phyloP scores from a whole-genome alignment of 257 asterid species.

The Dorcoceras hygrometricum region DNA sequence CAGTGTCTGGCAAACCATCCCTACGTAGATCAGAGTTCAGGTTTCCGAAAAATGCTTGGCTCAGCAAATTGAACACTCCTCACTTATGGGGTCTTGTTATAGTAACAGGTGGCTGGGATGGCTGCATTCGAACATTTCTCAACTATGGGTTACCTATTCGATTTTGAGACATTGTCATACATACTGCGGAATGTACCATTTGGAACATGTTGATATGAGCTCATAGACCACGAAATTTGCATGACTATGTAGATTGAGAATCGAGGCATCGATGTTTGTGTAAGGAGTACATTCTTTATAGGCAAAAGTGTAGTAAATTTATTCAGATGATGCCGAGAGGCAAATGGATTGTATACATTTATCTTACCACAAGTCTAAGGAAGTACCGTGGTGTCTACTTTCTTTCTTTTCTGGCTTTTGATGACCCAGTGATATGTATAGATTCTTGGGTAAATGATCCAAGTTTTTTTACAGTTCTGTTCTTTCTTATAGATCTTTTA shows the following conservation, averaged over 20 bases:
- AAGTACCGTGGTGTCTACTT: background rate
- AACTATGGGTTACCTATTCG: conserved; percentile 75
- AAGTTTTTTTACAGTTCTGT: no score
- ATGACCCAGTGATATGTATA: background rate
- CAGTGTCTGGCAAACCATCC: conserved; percentile 31
- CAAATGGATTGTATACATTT: conserved; percentile 16
- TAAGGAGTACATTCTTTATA: conserved; percentile 1
- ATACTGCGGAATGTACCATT: background rate
- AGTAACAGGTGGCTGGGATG: conserved; percentile 95
- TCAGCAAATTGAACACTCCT: conserved; percentile 53
- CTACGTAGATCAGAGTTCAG: conserved; percentile 55
- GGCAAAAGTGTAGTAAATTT: background rate
- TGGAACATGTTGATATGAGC: background rate
- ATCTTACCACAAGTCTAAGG: background rate
- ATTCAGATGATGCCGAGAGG: conserved; percentile 6
- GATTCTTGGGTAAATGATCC: background rate
- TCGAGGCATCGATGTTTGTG: background rate
- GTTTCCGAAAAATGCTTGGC: conserved; percentile 66
- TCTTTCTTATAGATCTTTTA: no score
- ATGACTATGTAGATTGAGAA: background rate
- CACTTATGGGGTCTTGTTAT: conserved; percentile 82
- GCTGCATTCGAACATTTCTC: conserved; percentile 81
- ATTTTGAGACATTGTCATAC: conserved; percentile 35
- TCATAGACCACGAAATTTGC: background rate
- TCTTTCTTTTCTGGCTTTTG: background rate